Evolutionary conservation across 306 rosid species (phyloP).

Genomic region (Inga leiocalycina): DNA sequence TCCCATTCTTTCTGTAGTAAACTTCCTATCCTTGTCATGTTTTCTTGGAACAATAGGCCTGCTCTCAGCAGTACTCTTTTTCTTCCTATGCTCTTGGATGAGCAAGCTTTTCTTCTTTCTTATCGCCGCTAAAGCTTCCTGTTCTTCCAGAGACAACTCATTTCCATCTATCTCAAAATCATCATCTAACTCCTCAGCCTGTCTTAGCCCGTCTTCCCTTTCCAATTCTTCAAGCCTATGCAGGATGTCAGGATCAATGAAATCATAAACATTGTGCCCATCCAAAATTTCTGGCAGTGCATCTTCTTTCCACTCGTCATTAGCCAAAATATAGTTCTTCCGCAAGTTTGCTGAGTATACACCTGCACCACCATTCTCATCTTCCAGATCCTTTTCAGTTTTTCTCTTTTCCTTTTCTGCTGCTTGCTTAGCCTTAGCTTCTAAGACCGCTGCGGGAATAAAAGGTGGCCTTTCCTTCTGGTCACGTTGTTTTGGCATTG

Average conservation of each 20-base stretch:
- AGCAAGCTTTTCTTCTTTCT: constrained; percentile 71
- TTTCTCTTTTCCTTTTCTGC: constrained; percentile 63
- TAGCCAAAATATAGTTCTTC: constrained; percentile 70
- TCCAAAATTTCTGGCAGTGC: constrained; percentile 82
- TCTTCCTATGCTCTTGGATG: constrained; percentile 76
- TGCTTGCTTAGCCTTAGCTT: constrained; percentile 65
- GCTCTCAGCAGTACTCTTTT: constrained; percentile 89
- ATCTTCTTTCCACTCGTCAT: constrained; percentile 93
- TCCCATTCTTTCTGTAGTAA: constrained; percentile 78
- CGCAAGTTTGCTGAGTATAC: constrained; percentile 80
- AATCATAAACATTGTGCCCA: constrained; percentile 89
- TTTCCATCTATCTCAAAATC: constrained; percentile 73
- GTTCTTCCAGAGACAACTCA: constrained; percentile 70
- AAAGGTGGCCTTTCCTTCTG: constrained; percentile 78
- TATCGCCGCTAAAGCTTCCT: constrained; percentile 61
- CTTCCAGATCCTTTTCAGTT: constrained; percentile 77
- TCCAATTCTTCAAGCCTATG: constrained; percentile 83
- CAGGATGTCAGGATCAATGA: constrained; percentile 76
- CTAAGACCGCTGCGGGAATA: constrained; percentile 75
- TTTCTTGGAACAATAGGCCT: constrained; percentile 82
- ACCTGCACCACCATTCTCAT: constrained; percentile 94
- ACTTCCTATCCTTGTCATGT: constrained; percentile 65
- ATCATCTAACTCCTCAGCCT: constrained; percentile 52
- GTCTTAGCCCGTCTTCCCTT: constrained; percentile 69
- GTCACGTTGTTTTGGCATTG: constrained; percentile 77